Conservation (phyloP, 1,284 basidiomycete genomes). For the Stereum hirsutum region DNA sequence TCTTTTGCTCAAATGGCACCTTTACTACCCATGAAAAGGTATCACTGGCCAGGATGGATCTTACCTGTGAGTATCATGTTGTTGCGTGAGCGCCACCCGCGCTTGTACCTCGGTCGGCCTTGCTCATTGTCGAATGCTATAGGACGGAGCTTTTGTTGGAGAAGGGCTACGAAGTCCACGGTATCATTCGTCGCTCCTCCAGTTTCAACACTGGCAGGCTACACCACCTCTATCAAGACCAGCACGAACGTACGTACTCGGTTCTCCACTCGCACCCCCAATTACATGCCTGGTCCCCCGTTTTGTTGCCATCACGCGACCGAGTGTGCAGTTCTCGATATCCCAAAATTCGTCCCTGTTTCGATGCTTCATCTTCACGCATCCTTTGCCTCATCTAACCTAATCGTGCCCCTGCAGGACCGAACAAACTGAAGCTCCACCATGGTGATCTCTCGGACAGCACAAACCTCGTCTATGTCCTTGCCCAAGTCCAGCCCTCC, state of each 20-base stretch:
- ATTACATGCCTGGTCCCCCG: neutral
- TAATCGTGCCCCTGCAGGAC: slow-evolving; percentile 30
- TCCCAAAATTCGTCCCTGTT: no score
- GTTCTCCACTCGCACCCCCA: neutral
- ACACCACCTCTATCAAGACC: slow-evolving; percentile 83
- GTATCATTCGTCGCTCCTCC: slow-evolving; percentile 88
- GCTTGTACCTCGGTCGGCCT: slow-evolving; percentile 2
- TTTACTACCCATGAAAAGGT: slow-evolving; percentile 33
- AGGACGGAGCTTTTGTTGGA: slow-evolving; percentile 77
- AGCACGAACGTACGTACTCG: slow-evolving; percentile 63
- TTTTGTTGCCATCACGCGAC: no score
- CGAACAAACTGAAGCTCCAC: slow-evolving; percentile 79
- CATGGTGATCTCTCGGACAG: slow-evolving; percentile 89
- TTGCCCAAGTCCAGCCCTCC: slow-evolving; percentile 83
- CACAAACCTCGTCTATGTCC: slow-evolving; percentile 90
- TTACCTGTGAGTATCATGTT: slow-evolving; percentile 53
- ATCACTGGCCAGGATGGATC: slow-evolving; percentile 92
- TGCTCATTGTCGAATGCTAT: slow-evolving; percentile 11
- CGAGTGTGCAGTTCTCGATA: no score
- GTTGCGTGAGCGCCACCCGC: neutral
- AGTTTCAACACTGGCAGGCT: slow-evolving; percentile 91
- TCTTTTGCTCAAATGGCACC: slow-evolving; percentile 5
- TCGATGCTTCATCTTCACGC: no score
- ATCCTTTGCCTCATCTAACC: neutral
- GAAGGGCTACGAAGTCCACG: slow-evolving; percentile 89